Base-by-base conservation (phyloP, 371 early-diverging fungal genomes). In the Syncephalastrum contaminatum region DNA sequence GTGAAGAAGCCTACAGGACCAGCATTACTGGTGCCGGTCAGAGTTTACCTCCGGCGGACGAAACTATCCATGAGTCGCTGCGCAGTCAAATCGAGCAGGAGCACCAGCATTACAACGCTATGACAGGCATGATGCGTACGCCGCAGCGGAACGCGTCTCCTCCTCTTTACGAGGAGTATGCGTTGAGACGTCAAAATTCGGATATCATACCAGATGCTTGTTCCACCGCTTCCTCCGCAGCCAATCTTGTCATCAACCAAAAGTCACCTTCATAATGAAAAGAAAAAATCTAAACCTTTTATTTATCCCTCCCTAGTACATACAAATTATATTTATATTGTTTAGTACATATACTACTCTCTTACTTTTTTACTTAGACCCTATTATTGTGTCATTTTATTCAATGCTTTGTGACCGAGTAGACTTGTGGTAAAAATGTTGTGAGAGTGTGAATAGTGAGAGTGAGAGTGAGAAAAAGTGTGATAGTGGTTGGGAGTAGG, bases 41-140 rank as follows among this genome's bases (percentile, higher is more conserved):
- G 10, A 30, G 36, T 10, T 2, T 30, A 12, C 36, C 36, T 30
- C 10, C 36, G 2, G 36, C 10, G 3, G 36, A 30, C 10, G 36
- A 30, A 12, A 30, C 36, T 0, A 10, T 30, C 12, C 5, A 30
- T 30, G 36, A 30, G 10, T 30, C 36, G 10, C 36, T 30, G 16
- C 57, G 51, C 22, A 59, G 45, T 6, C 44, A 53, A 42, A 45
- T 66, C 19, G 72, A 72, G 44, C 51, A 72, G 42, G 72, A 72
- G 4, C 64, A 59, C 36, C 19, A 44, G 40, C 54, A 55, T n/a
- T 72, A 72, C 53, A 65, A 68, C 56, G 66, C 68, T n/a, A 56
- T 61, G 39, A 60, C 66, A 6, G 60, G 42, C 15, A 24, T 45
- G 21, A 63, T 49, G 13, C 65, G 65, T 22, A 54, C 60, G 8